Evolutionary conservation across 148 eudicot species (phyloP).

Genomic region (Camellia granthamiana): DNA sequence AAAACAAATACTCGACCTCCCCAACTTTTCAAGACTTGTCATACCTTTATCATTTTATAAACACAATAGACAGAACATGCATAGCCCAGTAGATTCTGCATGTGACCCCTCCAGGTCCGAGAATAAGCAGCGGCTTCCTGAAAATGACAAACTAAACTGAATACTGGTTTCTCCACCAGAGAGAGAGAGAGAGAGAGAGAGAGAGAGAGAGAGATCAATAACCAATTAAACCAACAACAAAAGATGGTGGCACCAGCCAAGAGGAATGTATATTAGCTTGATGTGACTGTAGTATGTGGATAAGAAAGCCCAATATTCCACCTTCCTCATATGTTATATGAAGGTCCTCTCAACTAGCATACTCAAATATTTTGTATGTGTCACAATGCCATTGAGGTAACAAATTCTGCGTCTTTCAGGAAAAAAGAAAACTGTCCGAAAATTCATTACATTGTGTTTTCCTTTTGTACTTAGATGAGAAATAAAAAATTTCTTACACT

Average conservation of each 20-base stretch:
- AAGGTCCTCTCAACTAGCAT: background rate
- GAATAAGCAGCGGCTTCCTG: conserved; percentile 99
- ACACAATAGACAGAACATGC: conserved; percentile 95
- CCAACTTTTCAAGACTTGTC: background rate
- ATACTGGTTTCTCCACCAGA: background rate
- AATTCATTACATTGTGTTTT: background rate
- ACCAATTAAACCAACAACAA: background rate
- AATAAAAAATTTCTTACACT: background rate
- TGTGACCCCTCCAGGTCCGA: conserved; percentile 97
- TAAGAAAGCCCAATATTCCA: background rate
- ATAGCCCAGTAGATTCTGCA: conserved; percentile 95
- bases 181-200: background rate
- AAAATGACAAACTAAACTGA: conserved; percentile 18
- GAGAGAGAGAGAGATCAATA: background rate
- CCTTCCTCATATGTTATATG: background rate
- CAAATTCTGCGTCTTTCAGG: background rate
- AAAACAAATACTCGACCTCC: background rate
- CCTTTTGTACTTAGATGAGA: background rate
- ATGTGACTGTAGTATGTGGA: background rate
- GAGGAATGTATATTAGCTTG: background rate
- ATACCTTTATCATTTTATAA: conserved; percentile 95
- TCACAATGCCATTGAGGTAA: background rate
- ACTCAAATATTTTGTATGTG: background rate
- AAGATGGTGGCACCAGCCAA: background rate
- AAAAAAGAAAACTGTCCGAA: background rate